Evolutionary conservation across 257 asterid genomes (phyloP).

Genomic region (Solanum tarapatanum): DNA sequence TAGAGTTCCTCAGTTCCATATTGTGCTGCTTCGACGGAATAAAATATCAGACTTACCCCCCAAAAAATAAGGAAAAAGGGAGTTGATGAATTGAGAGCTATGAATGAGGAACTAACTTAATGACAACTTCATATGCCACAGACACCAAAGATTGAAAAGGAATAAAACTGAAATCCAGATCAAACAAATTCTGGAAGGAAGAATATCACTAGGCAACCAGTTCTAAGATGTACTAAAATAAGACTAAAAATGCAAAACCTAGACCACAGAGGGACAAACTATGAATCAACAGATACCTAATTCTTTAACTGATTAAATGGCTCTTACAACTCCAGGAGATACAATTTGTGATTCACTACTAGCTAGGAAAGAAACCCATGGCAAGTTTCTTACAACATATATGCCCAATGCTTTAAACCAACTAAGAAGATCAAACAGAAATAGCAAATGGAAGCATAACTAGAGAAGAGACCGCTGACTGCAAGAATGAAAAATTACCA

Average conservation of each 20-base stretch:
- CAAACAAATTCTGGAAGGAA: not conserved
- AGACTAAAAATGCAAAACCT: not conserved
- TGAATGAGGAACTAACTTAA: not conserved
- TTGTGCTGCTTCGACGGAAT: not conserved
- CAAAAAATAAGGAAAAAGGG: not conserved
- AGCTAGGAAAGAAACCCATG: not conserved
- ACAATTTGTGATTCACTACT: not conserved
- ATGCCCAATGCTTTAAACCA: not conserved
- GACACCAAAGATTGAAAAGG: not conserved
- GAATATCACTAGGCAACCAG: not conserved
- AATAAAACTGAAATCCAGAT: not conserved
- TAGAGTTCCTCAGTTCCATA: not conserved
- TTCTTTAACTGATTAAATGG: not conserved
- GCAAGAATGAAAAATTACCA: constrained; percentile 36
- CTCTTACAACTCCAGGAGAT: not conserved
- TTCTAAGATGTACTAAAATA: not conserved
- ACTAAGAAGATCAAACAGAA: not conserved
- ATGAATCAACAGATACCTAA: not conserved
- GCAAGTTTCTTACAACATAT: not conserved
- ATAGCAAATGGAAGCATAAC: not conserved
- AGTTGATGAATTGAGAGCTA: not conserved
- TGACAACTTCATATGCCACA: not conserved
- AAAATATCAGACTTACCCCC: not conserved
- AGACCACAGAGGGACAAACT: not conserved
- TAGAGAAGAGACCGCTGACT: not conserved